Evolutionary conservation across 441 rosid species (phyloP).

Genomic region (Lepidium campestre): DNA sequence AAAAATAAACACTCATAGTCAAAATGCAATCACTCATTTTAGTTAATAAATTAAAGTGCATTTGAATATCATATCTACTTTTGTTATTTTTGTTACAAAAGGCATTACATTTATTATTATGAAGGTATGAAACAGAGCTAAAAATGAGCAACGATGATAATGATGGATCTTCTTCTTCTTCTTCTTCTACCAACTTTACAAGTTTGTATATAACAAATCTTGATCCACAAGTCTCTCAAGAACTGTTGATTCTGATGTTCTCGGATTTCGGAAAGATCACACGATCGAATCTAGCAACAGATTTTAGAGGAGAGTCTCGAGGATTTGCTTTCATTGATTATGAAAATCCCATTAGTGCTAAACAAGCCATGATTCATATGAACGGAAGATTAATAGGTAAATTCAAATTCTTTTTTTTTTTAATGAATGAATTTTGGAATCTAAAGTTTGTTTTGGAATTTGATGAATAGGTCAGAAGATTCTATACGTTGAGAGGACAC

Average conservation of each 20-base stretch:
- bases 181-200: conserved; percentile 1
- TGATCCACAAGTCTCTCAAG: conserved; percentile 13
- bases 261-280: conserved; percentile 10
- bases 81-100: background rate
- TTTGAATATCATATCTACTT: background rate
- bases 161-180: background rate
- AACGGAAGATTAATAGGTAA: conserved; percentile 14
- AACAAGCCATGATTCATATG: conserved; percentile 8
- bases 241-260: conserved; percentile 11
- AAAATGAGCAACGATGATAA: background rate
- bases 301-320: conserved; percentile 21
- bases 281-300: conserved; percentile 9
- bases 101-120: background rate
- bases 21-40: background rate
- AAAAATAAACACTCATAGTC: background rate
- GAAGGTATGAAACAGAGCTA: conserved; percentile 5
- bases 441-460: too few species aligned
- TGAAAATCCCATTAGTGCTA: conserved; percentile 4
- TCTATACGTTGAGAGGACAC: conserved; percentile 20
- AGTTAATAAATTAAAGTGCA: background rate
- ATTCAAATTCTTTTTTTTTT: too few species aligned
- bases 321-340: conserved; percentile 28
- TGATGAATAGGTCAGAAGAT: conserved; percentile 21
- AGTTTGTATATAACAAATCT: conserved; percentile 17
- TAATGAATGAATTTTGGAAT: too few species aligned